These are phyloP conservation scores for Picea abies DNA, from an alignment of 83 land plant genomes.

Conservation along the genomic window DNA sequence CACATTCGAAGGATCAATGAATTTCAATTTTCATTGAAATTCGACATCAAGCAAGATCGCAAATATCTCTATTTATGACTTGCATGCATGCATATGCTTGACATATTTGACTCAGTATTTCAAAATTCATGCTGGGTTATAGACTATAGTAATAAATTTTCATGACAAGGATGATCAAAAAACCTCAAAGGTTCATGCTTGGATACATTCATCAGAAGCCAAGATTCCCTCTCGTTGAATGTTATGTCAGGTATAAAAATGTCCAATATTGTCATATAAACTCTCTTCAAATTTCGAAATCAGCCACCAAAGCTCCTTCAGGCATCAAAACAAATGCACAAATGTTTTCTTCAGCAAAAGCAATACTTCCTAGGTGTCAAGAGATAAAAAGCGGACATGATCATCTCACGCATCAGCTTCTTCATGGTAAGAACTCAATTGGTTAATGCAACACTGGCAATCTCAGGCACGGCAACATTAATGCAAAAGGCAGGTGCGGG, in stretches of 20 bases:
- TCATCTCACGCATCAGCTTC: neutral
- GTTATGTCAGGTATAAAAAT: too few species aligned
- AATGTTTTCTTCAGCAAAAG: neutral
- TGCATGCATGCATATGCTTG: too few species aligned
- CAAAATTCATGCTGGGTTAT: too few species aligned
- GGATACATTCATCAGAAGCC: neutral
- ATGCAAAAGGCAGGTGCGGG: neutral
- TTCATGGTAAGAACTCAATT: neutral
- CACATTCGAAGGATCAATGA: too few species aligned
- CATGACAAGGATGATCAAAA: neutral
- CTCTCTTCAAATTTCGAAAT: neutral
- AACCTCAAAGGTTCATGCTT: neutral
- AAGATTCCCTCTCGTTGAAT: neutral
- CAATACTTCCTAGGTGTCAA: neutral
- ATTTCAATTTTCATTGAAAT: too few species aligned
- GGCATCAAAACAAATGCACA: neutral
- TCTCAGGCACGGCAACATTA: neutral
- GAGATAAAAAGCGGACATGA: neutral
- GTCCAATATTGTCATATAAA: too few species aligned
- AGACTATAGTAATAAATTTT: neutral
- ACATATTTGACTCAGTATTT: too few species aligned
- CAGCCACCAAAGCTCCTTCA: neutral
- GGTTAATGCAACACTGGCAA: neutral
- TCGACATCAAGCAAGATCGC: too few species aligned
- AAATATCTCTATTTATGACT: too few species aligned